Base-by-base conservation (phyloP, 257 asterid species). In the Primulina tabacum region DNA sequence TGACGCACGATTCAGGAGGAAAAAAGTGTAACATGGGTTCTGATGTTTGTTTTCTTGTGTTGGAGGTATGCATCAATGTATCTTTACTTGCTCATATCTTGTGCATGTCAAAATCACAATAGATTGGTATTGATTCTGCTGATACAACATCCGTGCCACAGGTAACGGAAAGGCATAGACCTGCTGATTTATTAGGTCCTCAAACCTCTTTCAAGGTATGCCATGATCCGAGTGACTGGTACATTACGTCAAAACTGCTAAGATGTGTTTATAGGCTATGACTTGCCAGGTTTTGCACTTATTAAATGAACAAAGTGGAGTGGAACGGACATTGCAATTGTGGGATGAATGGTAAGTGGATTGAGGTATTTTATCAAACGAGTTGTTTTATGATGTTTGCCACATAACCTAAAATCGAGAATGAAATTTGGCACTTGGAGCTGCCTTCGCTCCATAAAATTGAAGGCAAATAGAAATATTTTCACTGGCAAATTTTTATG, bases 291-390 rank as follows among this genome's bases (percentile, higher is more conserved):
- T 79, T 68, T 68, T 90, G 79, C 96, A 88, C 73, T 84, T 93
- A 75, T 78, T 93, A 76, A 88, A 90, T 75, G 99, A 93, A 78
- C 88, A 86, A 78, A 86, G 83, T 73, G 96, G 97, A 80, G 89
- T 83, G 67, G 97, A 93, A 81, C 82, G 85, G 73, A 77, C 76
- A 61, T 88, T 83, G 81, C 91, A 84, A 11, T 76, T 93, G 83
- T 80, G 89, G 92, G 97, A 90, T 76, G 94, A 87, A 75, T 93
- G 99, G 99, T 93, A 73, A 69, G 83, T 81, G 70, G 72, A 58
- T 72, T 32, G 58, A 70, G 34, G 28, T 8, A 52, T n/a, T 60
- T 74, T 11, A 33, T 70, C 33, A 32, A 32, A 69, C 47, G 35
- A 60, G 69, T 71, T 56, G 62, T 20, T 24, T 56, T 64, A 6